Conservation (phyloP, 805 yeast species). For the Lipomyces anomalus region DNA sequence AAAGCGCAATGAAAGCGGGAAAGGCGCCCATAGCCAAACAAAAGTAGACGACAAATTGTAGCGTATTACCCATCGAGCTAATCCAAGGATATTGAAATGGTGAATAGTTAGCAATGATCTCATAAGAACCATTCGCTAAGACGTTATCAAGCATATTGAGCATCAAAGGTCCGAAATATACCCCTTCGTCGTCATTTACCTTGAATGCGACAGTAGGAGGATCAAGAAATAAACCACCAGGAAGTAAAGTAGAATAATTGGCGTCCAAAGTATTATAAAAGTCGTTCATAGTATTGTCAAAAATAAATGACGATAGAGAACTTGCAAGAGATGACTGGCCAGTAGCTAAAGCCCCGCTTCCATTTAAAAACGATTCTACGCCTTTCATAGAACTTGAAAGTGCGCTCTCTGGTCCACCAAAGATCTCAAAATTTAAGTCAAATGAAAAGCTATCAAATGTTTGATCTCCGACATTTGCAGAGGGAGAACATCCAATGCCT, state of each 20-base stretch:
- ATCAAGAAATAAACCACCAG: constrained; percentile 33
- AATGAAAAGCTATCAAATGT: too few relatives aligned
- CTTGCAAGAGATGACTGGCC: too few relatives aligned
- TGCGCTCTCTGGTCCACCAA: too few relatives aligned
- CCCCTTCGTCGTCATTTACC: constrained; percentile 26
- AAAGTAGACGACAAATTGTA: constrained; percentile 34
- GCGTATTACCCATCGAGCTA: constrained; percentile 31
- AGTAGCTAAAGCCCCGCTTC: too few relatives aligned
- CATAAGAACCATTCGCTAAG: constrained; percentile 28
- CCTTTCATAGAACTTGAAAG: too few relatives aligned
- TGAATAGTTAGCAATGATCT: constrained; percentile 30
- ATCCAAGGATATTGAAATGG: constrained; percentile 34
- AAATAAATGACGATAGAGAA: too few relatives aligned
- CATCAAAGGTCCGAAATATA: constrained; percentile 26
- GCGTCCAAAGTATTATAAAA: constrained; percentile 23
- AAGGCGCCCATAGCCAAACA: constrained; percentile 35
- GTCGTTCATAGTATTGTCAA: constrained; percentile 21
- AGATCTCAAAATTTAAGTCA: too few relatives aligned
- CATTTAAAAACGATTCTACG: too few relatives aligned
- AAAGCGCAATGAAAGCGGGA: constrained; percentile 34
- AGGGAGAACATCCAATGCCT: too few relatives aligned
- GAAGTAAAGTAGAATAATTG: constrained; percentile 28
- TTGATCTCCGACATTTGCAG: too few relatives aligned
- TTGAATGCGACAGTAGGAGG: constrained; percentile 29
- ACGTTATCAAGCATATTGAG: constrained; percentile 31